Evolutionary conservation across 2,329 filamentous ascomycete genomes (phyloP).

Genomic region (Elsinoe necatrix): DNA sequence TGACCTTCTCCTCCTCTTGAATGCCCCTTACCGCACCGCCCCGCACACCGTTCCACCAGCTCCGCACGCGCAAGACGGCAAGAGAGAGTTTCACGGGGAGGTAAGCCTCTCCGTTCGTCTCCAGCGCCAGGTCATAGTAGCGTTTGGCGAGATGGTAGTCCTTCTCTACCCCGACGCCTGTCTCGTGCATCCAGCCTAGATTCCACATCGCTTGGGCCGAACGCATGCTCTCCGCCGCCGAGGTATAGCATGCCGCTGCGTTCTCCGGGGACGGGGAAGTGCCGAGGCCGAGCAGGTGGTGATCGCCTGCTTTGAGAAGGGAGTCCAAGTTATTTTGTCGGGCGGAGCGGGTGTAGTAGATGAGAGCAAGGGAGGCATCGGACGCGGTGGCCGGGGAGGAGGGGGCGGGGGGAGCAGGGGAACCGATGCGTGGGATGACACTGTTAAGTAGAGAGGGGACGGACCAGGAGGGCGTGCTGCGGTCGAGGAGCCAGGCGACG

Average conservation of each 20-base stretch:
- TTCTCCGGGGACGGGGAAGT: conserved; percentile 63
- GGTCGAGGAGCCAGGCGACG: conserved; percentile 77
- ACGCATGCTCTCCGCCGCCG: conserved; percentile 81
- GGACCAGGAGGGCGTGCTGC: conserved; percentile 34
- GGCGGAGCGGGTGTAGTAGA: conserved; percentile 92
- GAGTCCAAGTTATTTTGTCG: conserved; percentile 90
- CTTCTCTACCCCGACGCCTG: conserved; percentile 83
- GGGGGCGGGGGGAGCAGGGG: conserved; percentile 43
- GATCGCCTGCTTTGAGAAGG: conserved; percentile 96
- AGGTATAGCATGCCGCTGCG: conserved; percentile 85
- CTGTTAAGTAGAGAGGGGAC: conserved; percentile 17
- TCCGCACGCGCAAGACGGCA: conserved; percentile 72
- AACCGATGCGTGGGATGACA: conserved; percentile 20
- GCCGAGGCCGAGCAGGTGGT: conserved; percentile 80
- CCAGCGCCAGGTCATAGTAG: conserved; percentile 86
- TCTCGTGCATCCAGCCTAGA: conserved; percentile 98
- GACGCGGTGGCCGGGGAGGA: conserved; percentile 35
- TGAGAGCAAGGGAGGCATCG: conserved; percentile 62
- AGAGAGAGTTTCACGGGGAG: conserved; percentile 83
- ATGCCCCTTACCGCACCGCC: conserved; percentile 89
- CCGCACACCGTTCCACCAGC: conserved; percentile 90
- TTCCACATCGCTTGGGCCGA: conserved; percentile 96
- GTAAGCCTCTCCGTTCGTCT: conserved; percentile 86
- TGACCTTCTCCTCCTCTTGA: conserved; percentile 60
- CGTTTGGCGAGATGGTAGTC: conserved; percentile 96